Evolutionary conservation across 306 rosid genomes (phyloP), one percentile per base, ranked within the genome.

Genomic region (Neltuma alba): DNA sequence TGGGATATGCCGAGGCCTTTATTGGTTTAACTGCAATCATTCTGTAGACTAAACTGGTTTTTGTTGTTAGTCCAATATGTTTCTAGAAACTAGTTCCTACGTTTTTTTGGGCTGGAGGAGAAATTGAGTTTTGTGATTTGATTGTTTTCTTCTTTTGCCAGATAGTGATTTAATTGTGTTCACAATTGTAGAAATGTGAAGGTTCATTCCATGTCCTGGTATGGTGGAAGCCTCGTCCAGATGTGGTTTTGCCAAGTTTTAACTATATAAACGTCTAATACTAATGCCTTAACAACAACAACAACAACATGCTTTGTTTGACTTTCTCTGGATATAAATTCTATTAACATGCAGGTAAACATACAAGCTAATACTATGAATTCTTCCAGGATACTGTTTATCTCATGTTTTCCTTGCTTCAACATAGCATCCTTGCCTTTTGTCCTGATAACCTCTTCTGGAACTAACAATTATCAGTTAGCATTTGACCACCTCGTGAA

Each of bases 31-130:
- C 67, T 58, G 20, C 60, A 71, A 50, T 70, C 37, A 21, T 71
- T 70, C 52, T 70, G 23, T 34, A 3, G 45, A 44, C 60, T 83
- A 76, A 23, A 64, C 31, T 31, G 34, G 23, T 58, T 76, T 60
- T 44, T 41, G 23, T n/a, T 42, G 45, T 60, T 61, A 37, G 18
- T 55, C 57, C 40, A 20, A 20, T 74, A 15, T 66, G 82, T 68
- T 82, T 65, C 58, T 72, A 36, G 60, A 31, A 77, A 27, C 62
- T 64, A 55, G 38, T 54, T 76, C 67, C 48, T 47, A 6, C 14
- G 31, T 47, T 64, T 31, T 58, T 64, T 60, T 70, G 38, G 55
- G 74, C 47, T 69, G 47, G 72, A 21, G 16, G 69, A 41, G 77
- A 40, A 38, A 55, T 45, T 66, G 67, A 44, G 38, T 65, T 73